Evolutionary conservation across 768 basidiomycete genomes (phyloP), one percentile per base, ranked within the genome.

Genomic region (Boletus speciosus): DNA sequence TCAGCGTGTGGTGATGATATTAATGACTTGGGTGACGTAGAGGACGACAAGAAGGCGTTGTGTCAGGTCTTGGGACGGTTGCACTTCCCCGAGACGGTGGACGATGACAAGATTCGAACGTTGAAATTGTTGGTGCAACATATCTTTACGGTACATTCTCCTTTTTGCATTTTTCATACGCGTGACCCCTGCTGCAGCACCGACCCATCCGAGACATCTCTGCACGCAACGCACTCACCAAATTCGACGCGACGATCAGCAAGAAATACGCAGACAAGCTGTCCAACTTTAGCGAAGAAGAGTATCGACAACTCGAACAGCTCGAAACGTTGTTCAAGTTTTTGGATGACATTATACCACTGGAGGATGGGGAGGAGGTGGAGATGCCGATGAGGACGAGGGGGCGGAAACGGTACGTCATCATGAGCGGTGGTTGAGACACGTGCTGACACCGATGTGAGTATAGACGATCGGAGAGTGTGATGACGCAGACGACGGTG

Each of bases 221-320:
- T 54, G 70, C 86, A 14, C 82, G 80, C 40, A 93, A 86, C 55
- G 85, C 91, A 0, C 75, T 96, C 47, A 73, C 70, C 23, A 85
- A 84, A 57, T 94, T 96, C 64, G 84, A 90, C 32, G 66, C 76
- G 0, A 55, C 74, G 5, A 74, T 97, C 40, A 69, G 72, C 46
- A 93, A 91, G 76, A 85, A 83, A 62, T 93, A 85, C 57, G 81
- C 83, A 36, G 77, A 81, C 50, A 83, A 87, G 60, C 73, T 93
- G 12, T 83, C 84, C 55, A 79, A 78, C 54, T 86, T 91, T 66
- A 82, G 78, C 55, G 87, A 90, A 62, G 85, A 81, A 37, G 86
- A 90, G 40, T 84, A 81, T 54, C 73, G 85, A 54, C 75, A 85
- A 51, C 74, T 90, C 4, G 80, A 84, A 49, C 73, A 81, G 29